phyloP scores from a whole-genome alignment of 2,329 filamentous ascomycete genomes.

The Ophiostoma sp. region DNA sequence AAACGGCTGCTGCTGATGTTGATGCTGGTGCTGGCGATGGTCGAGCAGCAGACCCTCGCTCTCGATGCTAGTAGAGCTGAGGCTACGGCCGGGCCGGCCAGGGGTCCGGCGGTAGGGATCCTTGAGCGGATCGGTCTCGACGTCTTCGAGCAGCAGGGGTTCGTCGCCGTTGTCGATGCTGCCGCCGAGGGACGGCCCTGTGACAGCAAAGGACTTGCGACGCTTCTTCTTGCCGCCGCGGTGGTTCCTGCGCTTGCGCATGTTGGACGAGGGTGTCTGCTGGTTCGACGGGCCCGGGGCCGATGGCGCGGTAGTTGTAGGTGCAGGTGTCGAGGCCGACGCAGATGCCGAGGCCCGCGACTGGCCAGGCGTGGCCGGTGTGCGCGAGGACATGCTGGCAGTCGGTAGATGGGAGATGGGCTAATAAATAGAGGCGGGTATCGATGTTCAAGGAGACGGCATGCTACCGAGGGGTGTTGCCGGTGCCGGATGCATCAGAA shows the following conservation, averaged over 20 bases:
- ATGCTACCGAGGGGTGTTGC: slow-evolving; percentile 19
- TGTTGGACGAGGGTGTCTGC: slow-evolving; percentile 5
- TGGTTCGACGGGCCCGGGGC: not conserved
- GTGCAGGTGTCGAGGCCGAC: not conserved
- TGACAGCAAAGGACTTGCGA: slow-evolving; percentile 72
- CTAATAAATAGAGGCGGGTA: not conserved
- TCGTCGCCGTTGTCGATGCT: slow-evolving; percentile 18
- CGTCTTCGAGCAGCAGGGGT: slow-evolving; percentile 44
- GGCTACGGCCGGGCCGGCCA: slow-evolving; percentile 52
- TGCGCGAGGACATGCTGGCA: slow-evolving; percentile 2
- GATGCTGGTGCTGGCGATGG: slow-evolving; percentile 73
- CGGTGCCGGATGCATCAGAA: slow-evolving; percentile 16
- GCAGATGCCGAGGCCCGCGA: not conserved
- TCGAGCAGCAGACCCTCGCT: slow-evolving; percentile 82
- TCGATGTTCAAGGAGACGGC: slow-evolving; percentile 17
- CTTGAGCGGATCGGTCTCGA: slow-evolving; percentile 41
- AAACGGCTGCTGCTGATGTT: slow-evolving; percentile 47
- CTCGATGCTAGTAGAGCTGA: slow-evolving; percentile 82
- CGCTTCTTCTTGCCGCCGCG: slow-evolving; percentile 76
- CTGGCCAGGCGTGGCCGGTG: not conserved
- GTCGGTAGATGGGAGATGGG: not conserved
- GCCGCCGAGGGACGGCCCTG: slow-evolving; percentile 24
- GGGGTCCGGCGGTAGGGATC: slow-evolving; percentile 28
- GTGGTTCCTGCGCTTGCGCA: slow-evolving; percentile 64
- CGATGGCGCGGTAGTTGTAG: not conserved